Conservation (phyloP, 108 stramenopile genomes). For the Skeletonema tropicum region DNA sequence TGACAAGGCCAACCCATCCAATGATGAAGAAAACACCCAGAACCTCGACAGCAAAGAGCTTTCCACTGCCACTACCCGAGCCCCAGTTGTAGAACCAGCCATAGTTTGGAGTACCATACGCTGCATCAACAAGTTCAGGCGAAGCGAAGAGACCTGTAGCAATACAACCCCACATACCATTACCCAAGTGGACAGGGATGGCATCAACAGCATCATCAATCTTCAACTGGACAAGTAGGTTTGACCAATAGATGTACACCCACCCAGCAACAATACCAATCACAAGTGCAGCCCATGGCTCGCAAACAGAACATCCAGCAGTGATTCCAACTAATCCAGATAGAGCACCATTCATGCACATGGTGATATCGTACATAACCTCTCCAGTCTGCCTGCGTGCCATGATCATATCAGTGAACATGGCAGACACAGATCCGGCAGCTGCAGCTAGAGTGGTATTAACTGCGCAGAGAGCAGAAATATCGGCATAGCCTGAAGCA, state of each 20-base stretch:
- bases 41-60: constrained; percentile 69
- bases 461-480: constrained; percentile 76
- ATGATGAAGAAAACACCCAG: constrained; percentile 74
- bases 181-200: constrained; percentile 88
- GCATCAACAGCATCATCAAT: constrained; percentile 58
- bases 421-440: constrained; percentile 76
- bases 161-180: constrained; percentile 89
- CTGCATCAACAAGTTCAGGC: constrained; percentile 30
- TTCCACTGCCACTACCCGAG: constrained; percentile 42
- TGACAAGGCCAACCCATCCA: constrained; percentile 76
- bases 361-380: constrained; percentile 74
- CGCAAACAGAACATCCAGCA: constrained; percentile 33
- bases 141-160: constrained; percentile 87
- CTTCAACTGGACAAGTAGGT: constrained; percentile 69
- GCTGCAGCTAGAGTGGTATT: constrained; percentile 81
- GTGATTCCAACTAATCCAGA: constrained; percentile 58
- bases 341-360: constrained; percentile 85
- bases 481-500: constrained; percentile 30
- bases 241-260: constrained; percentile 71
- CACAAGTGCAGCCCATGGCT: too few species aligned
- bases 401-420: constrained; percentile 75
- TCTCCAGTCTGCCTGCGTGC: constrained; percentile 60
- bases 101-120: constrained; percentile 65
- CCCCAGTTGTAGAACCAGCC: constrained; percentile 65
- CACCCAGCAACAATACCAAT: neutral